Evolutionary conservation across 257 asterid species (phyloP).

Genomic region (Penstemon newberryi): DNA sequence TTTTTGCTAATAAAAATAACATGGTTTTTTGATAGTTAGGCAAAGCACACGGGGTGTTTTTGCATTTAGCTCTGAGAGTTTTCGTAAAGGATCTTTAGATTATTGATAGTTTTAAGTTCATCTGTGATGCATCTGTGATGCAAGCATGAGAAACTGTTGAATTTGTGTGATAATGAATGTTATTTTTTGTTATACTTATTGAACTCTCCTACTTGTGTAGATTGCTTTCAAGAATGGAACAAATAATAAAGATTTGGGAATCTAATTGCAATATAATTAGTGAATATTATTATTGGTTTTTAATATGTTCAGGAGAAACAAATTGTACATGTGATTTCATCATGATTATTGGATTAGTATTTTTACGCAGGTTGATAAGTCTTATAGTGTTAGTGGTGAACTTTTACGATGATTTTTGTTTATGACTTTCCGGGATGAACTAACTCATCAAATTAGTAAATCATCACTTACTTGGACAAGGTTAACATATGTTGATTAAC

Average conservation of each 20-base stretch:
- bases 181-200: background rate
- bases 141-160: background rate
- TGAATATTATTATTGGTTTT: background rate
- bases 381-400: background rate
- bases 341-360: background rate
- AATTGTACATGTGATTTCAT: background rate
- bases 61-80: background rate
- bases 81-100: background rate
- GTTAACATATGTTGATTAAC: background rate
- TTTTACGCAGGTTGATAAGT: background rate
- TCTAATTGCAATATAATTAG: background rate
- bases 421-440: conserved; percentile 2
- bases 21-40: too few relatives aligned
- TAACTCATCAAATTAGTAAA: background rate
- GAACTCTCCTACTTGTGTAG: too few relatives aligned
- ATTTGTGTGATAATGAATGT: background rate
- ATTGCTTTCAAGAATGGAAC: too few relatives aligned
- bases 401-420: background rate
- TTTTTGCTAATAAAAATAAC: too few relatives aligned
- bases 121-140: conserved; percentile 8
- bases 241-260: too few relatives aligned
- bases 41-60: background rate
- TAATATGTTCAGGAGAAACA: too few relatives aligned
- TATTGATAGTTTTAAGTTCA: background rate
- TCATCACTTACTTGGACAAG: conserved; percentile 2